phyloP scores from a whole-genome alignment of 2,329 filamentous ascomycete species.

The Trichoderma sp. region DNA sequence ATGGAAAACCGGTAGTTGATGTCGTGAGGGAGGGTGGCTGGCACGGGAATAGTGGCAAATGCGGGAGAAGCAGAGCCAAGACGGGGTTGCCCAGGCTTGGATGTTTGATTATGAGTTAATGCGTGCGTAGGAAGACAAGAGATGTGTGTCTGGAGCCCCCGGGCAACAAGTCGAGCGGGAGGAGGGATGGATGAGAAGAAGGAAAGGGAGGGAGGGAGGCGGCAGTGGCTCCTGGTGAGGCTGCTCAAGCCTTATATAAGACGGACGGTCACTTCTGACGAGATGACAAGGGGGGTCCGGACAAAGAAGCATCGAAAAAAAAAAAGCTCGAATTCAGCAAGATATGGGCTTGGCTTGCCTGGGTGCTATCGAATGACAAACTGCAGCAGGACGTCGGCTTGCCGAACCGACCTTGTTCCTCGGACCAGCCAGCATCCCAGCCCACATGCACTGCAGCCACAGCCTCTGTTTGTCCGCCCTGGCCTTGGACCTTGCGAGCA shows the following conservation, averaged over 20 bases:
- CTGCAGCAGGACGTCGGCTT: not conserved
- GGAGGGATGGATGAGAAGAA: not conserved
- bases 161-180: slow-evolving; percentile 1
- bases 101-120: not conserved
- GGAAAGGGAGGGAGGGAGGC: slow-evolving; percentile 5
- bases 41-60: slow-evolving; percentile 16
- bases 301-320: not conserved
- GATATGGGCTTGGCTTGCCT: not conserved
- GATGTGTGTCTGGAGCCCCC: not conserved
- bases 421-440: not conserved
- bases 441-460: no score
- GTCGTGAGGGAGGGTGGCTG: slow-evolving; percentile 9
- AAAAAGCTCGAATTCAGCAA: not conserved
- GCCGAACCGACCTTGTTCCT: not conserved
- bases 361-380: not conserved
- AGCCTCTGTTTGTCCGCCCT: no score
- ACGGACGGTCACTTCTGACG: not conserved
- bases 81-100: not conserved
- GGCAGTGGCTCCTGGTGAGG: slow-evolving; percentile 9
- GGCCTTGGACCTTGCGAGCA: not conserved
- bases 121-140: no score
- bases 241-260: slow-evolving; percentile 20
- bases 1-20: not conserved
- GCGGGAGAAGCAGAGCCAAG: not conserved
- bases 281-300: not conserved